Base-by-base conservation (phyloP, 2,329 filamentous ascomycete genomes). In the Hypomyces perniciosus region DNA sequence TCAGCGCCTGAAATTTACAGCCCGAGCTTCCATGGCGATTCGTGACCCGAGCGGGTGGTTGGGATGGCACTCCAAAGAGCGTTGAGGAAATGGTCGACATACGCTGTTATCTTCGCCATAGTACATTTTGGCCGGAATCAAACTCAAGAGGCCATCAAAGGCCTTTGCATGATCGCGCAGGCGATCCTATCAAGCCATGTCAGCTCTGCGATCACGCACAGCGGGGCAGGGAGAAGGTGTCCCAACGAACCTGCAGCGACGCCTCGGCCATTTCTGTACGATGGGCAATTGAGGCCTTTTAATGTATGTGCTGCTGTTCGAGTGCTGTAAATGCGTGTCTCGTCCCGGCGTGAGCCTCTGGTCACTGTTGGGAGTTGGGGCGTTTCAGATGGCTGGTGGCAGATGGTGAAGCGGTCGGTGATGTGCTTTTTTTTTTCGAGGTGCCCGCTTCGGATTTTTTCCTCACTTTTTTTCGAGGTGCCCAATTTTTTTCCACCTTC, bases 51-150 rank as follows among this genome's bases (percentile, higher is more conserved):
- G 20, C 20, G 20, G 20, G 20, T 20, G 20, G 20, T 3, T 20
- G 20, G 20, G 20, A 20, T 20, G 20, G 20, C 20, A 20, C 20
- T 20, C 20, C 20, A 20, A 29, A 29, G 13, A 29, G 31, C 10
- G 20, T 41, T 26, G 44, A 44, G 37, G 38, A 52, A 52, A 44
- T 46, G 51, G 46, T 57, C 46, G 51, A 83, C 86, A 62, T 85
- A 92, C 88, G 69, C 79, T 90, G 56, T 80, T 86, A 65, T 95
- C 90, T 67, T 91, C 84, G 50, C 85, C 88, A 62, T 95, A 96
- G 71, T 96, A 96, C 61, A 90, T 83, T 70, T 93, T 91, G 54
- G 90, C 89, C 38, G 91, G 90, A 53, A 95, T 95, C 56, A 96
- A 76, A 52, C 89, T 92, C 67, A 96, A 75, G 46, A 96, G 75